These are phyloP conservation scores for Colletotrichum orchidophilum DNA, from an alignment of 2,329 filamentous ascomycete genomes.

Conservation along the genomic window DNA sequence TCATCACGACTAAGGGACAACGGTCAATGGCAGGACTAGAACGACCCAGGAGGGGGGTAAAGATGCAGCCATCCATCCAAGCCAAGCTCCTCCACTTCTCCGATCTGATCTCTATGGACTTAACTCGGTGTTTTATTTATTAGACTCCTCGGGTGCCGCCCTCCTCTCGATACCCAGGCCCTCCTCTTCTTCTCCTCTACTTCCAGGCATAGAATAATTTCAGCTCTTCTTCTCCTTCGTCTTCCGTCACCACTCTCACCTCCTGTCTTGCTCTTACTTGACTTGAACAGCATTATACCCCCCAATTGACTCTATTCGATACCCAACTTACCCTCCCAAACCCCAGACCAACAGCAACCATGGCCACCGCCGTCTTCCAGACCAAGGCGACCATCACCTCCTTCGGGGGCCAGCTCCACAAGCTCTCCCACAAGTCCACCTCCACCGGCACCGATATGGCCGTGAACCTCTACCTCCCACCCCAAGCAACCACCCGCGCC, in stretches of 20 bases:
- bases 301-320: background rate
- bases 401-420: constrained; percentile 94
- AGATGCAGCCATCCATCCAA: background rate
- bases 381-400: constrained; percentile 89
- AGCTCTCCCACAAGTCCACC: constrained; percentile 86
- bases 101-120: constrained; percentile 33
- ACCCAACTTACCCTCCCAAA: constrained; percentile 5
- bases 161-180: background rate
- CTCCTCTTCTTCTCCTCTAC: constrained; percentile 22
- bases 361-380: constrained; percentile 74
- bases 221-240: background rate
- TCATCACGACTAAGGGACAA: constrained; percentile 23
- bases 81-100: constrained; percentile 33
- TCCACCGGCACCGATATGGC: constrained; percentile 88
- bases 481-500: constrained; percentile 65
- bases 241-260: background rate
- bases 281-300: constrained; percentile 29
- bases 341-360: constrained; percentile 46
- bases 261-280: background rate
- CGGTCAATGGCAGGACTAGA: constrained; percentile 28
- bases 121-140: constrained; percentile 34
- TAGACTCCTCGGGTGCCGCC: constrained; percentile 26
- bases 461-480: constrained; percentile 91
- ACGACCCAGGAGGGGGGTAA: background rate
- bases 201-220: constrained; percentile 28